Conservation (phyloP, 306 rosid genomes). For the Benincasa hispida region DNA sequence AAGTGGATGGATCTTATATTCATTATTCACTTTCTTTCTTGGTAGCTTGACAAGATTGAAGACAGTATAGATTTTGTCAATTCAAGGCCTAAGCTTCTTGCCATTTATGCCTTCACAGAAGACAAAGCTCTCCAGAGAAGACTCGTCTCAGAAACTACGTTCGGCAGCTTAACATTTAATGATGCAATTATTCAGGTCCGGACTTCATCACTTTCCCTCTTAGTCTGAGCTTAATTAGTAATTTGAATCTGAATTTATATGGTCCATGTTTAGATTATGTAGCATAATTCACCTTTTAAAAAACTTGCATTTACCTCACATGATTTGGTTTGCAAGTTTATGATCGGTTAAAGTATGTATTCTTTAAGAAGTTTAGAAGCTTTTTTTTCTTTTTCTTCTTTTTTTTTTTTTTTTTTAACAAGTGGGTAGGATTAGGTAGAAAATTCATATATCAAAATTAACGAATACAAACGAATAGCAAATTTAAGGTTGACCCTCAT, state of each 20-base stretch:
- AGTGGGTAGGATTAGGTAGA: not conserved
- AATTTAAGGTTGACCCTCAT: not conserved
- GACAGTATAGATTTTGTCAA: conserved; percentile 48
- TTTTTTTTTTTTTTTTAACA: too few relatives aligned
- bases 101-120: conserved; percentile 55
- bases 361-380: not conserved
- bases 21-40: not conserved
- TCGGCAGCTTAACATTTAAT: conserved; percentile 45
- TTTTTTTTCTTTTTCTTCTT: too few relatives aligned
- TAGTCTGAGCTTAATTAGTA: not conserved
- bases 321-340: not conserved
- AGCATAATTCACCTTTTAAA: not conserved
- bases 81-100: conserved; percentile 55
- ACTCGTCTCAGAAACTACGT: conserved; percentile 54
- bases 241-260: not conserved
- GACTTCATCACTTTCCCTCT: not conserved
- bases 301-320: not conserved
- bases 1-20: not conserved
- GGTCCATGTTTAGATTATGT: not conserved
- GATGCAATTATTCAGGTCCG: conserved; percentile 60
- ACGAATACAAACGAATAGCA: not conserved
- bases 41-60: conserved; percentile 62
- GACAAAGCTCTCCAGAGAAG: conserved; percentile 32
- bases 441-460: not conserved
- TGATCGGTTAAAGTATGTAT: not conserved